Evolutionary conservation across 768 basidiomycete species (phyloP).

Genomic region (Fibroporia radiculosa): DNA sequence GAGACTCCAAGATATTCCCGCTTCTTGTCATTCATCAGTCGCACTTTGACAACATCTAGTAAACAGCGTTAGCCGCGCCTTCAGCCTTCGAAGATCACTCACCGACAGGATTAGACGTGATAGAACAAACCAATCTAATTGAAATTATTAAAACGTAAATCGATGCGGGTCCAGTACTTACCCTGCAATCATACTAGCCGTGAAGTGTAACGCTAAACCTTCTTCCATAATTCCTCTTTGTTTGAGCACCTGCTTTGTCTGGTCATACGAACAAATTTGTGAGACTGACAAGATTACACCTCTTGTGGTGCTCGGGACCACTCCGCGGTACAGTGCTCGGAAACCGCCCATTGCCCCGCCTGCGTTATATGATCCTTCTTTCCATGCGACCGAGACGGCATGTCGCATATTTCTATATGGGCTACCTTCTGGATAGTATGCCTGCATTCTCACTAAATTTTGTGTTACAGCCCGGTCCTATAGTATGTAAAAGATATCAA

Average conservation of each 20-base stretch:
- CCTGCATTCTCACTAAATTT: constrained; percentile 32
- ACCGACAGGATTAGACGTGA: constrained; percentile 30
- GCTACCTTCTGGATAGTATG: constrained; percentile 26
- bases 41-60: constrained; percentile 29
- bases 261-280: constrained; percentile 30
- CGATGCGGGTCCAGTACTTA: constrained; percentile 6
- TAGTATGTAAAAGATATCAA: neutral
- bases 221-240: constrained; percentile 23
- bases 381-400: constrained; percentile 25
- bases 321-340: constrained; percentile 25
- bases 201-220: constrained; percentile 25
- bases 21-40: constrained; percentile 30
- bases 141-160: neutral
- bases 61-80: neutral
- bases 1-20: constrained; percentile 21
- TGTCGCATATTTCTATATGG: constrained; percentile 26
- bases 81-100: constrained; percentile 4
- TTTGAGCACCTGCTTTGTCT: constrained; percentile 28
- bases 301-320: constrained; percentile 25
- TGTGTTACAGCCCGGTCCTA: no score
- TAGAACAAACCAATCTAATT: constrained; percentile 27
- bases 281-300: constrained; percentile 27
- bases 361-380: constrained; percentile 18
- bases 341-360: constrained; percentile 17
- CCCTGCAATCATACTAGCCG: constrained; percentile 27